Evolutionary conservation across 1,139 yeast species (phyloP).

Genomic region (Arxiozyma bovina): DNA sequence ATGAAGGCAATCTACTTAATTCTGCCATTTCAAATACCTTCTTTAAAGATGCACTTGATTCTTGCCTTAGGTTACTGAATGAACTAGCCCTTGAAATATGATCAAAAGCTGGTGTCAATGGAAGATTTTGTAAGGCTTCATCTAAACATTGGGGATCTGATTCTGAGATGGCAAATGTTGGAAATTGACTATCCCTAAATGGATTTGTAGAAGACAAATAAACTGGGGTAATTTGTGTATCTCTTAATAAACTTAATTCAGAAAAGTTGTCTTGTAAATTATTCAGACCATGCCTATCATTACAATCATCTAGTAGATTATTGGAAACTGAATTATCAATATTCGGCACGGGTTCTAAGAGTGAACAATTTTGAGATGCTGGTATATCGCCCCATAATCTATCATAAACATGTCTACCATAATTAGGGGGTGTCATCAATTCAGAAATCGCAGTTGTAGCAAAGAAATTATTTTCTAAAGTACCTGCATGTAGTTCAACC

Average conservation of each 20-base stretch:
- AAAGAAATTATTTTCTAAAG: conserved; percentile 11
- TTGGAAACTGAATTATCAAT: neutral
- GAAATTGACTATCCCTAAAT: conserved; percentile 6
- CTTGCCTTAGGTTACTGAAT: conserved; percentile 7
- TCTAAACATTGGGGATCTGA: conserved; percentile 3
- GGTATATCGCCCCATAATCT: conserved; percentile 63
- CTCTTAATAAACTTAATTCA: conserved; percentile 3
- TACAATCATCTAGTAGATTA: neutral
- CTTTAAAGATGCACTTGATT: conserved; percentile 15
- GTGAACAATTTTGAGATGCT: conserved; percentile 2
- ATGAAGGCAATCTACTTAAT: conserved; percentile 71
- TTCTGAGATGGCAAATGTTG: conserved; percentile 6
- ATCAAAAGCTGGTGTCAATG: conserved; percentile 43
- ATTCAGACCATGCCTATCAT: neutral
- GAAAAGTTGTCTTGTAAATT: neutral
- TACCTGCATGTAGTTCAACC: conserved; percentile 12
- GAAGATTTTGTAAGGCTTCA: conserved; percentile 19
- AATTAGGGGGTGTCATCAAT: conserved; percentile 76
- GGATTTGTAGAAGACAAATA: conserved; percentile 4
- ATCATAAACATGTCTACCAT: conserved; percentile 79
- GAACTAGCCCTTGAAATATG: conserved; percentile 57
- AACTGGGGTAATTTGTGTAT: conserved; percentile 3
- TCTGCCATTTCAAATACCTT: conserved; percentile 38
- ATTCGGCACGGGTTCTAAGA: neutral
- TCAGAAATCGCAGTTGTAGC: conserved; percentile 20